Percentiles rank a stretch among this genome's conserved stretches.
Evolutionary conservation across 352 stramenopile species (phyloP).

Genomic region (Phytophthora cryptogea): DNA sequence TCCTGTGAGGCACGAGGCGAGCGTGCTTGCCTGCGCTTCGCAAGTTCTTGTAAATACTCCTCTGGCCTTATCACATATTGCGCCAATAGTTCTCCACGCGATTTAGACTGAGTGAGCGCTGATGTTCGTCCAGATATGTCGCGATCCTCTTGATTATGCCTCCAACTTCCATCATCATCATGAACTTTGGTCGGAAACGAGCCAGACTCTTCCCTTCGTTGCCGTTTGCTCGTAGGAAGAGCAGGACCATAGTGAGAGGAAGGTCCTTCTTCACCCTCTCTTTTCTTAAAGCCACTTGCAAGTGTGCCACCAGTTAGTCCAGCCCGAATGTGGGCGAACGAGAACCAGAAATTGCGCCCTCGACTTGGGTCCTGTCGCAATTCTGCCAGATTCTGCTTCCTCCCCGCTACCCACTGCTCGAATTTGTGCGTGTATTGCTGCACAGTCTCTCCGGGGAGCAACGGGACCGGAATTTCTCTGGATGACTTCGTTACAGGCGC

Average conservation of each 20-base stretch:
- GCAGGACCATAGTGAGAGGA: not conserved
- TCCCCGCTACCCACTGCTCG: not conserved
- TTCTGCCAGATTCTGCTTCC: not conserved
- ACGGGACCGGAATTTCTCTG: not conserved
- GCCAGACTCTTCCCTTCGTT: not conserved
- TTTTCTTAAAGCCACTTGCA: not conserved
- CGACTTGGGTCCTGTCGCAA: not conserved
- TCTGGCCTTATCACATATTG: too few species aligned
- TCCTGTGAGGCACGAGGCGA: too few species aligned
- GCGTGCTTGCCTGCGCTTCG: too few species aligned
- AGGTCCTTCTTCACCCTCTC: not conserved
- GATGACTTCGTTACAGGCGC: not conserved
- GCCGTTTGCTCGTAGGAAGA: not conserved
- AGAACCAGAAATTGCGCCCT: slow-evolving; percentile 19
- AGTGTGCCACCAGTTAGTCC: too few species aligned
- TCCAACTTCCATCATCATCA: not conserved
- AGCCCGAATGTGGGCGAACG: slow-evolving; percentile 7
- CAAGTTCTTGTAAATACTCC: too few species aligned
- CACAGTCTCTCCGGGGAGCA: not conserved
- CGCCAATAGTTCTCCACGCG: too few species aligned
- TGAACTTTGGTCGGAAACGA: not conserved
- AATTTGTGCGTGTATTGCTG: not conserved
- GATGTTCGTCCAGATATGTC: not conserved
- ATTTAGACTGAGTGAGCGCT: too few species aligned
- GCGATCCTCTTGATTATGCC: not conserved